Conservation (phyloP, 2,329 filamentous ascomycete species). For the Saccharata proteae region DNA sequence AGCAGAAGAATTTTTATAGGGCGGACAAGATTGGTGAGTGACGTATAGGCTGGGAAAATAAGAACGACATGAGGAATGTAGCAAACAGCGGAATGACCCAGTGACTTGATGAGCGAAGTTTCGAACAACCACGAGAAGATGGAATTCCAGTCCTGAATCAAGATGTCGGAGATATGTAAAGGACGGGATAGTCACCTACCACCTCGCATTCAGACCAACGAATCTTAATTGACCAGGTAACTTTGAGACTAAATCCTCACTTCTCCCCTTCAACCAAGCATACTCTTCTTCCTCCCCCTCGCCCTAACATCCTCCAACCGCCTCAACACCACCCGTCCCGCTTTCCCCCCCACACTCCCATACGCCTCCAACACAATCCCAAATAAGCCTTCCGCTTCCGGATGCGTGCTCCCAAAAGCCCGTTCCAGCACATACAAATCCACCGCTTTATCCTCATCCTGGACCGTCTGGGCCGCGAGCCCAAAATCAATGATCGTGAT, state of each 20-base stretch:
- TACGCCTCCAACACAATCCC: constrained; percentile 64
- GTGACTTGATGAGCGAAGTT: too few species aligned
- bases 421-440: constrained; percentile 93
- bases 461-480: constrained; percentile 64
- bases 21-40: too few species aligned
- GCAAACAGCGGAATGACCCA: too few species aligned
- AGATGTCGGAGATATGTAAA: too few species aligned
- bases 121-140: too few species aligned
- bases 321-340: constrained; percentile 64
- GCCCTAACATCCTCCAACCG: constrained; percentile 84
- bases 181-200: too few species aligned
- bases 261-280: constrained; percentile 58
- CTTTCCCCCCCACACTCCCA: constrained; percentile 56
- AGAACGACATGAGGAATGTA: too few species aligned
- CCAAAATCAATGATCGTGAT: constrained; percentile 93
- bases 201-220: constrained; percentile 9
- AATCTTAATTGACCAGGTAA: not conserved
- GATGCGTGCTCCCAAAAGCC: constrained; percentile 91
- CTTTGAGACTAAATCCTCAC: not conserved
- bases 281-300: constrained; percentile 91
- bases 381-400: constrained; percentile 68
- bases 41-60: too few species aligned
- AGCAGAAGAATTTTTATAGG: too few species aligned
- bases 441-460: constrained; percentile 88
- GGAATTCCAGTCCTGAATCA: too few species aligned